Evolutionary conservation across 2,329 filamentous ascomycete species (phyloP).

Genomic region (Fusarium agapanthi): DNA sequence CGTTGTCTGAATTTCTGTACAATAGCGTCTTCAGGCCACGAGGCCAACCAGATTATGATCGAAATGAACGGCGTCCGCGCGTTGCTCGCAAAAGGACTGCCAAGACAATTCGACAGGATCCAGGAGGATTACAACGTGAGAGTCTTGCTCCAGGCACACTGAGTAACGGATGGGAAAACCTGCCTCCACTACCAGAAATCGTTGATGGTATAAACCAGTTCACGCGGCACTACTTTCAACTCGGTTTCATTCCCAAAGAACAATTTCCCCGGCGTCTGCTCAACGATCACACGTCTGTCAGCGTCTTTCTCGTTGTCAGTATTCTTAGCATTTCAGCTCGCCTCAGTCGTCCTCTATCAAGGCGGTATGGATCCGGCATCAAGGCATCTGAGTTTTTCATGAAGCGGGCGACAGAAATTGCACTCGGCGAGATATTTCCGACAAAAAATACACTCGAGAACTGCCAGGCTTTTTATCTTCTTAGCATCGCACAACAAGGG

Average conservation of each 20-base stretch:
- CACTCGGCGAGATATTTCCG: conserved; percentile 60
- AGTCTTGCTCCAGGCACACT: conserved; percentile 38
- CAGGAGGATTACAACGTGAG: conserved; percentile 49
- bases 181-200: conserved; percentile 59
- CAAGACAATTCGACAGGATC: conserved; percentile 53
- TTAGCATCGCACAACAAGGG: conserved; percentile 67
- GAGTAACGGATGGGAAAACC: conserved; percentile 57
- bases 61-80: conserved; percentile 61
- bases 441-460: conserved; percentile 58
- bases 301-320: conserved; percentile 62
- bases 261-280: conserved; percentile 58
- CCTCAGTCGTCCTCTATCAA: conserved; percentile 58
- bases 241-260: conserved; percentile 66
- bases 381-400: conserved; percentile 64
- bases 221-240: conserved; percentile 65
- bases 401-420: conserved; percentile 58
- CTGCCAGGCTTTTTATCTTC: conserved; percentile 66
- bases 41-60: conserved; percentile 63
- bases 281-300: conserved; percentile 57
- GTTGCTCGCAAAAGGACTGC: conserved; percentile 58
- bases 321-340: conserved; percentile 66
- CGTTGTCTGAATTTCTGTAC: not conserved
- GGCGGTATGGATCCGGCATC: conserved; percentile 60
- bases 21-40: conserved; percentile 60
- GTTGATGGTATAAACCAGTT: conserved; percentile 63